phyloP scores from a whole-genome alignment of 371 early-diverging fungal genomes.

The Lichtheimia ramosa region DNA sequence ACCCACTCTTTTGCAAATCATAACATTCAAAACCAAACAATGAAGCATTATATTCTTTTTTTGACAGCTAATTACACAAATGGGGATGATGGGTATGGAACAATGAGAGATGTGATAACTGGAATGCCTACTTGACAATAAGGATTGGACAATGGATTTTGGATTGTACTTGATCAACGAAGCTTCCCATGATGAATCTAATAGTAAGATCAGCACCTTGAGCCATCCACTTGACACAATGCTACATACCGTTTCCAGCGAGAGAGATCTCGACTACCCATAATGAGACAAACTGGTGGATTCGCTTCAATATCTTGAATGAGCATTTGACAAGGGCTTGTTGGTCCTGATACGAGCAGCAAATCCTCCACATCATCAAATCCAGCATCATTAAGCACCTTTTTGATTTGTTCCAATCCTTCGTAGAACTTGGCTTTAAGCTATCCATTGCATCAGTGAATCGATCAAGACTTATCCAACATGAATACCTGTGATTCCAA shows the following conservation, averaged over 20 bases:
- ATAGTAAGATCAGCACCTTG: too few relatives aligned
- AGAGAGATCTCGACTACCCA: conserved; percentile 51
- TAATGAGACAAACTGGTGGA: conserved; percentile 33
- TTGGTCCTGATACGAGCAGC: conserved; percentile 28
- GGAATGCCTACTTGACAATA: conserved; percentile 33
- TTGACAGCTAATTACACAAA: neutral
- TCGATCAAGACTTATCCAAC: too few relatives aligned
- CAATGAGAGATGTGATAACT: too few relatives aligned
- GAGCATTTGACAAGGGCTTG: conserved; percentile 32
- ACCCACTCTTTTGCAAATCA: too few relatives aligned
- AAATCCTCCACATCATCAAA: conserved; percentile 12
- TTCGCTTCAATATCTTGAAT: conserved; percentile 37
- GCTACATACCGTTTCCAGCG: conserved; percentile 46
- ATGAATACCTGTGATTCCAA: conserved; percentile 31
- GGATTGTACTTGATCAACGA: conserved; percentile 49
- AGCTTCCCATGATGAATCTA: conserved; percentile 53
- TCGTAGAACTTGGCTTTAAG: conserved; percentile 10
- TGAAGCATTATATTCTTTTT: neutral
- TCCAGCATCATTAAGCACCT: neutral
- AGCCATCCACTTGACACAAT: too few relatives aligned
- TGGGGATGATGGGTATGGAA: too few relatives aligned
- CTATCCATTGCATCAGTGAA: neutral
- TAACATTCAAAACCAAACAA: neutral
- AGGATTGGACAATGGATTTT: conserved; percentile 51
- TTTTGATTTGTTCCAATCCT: conserved; percentile 13